Conservation (phyloP, 2,329 filamentous ascomycete species). For the Cordyceps cateniannulata region DNA sequence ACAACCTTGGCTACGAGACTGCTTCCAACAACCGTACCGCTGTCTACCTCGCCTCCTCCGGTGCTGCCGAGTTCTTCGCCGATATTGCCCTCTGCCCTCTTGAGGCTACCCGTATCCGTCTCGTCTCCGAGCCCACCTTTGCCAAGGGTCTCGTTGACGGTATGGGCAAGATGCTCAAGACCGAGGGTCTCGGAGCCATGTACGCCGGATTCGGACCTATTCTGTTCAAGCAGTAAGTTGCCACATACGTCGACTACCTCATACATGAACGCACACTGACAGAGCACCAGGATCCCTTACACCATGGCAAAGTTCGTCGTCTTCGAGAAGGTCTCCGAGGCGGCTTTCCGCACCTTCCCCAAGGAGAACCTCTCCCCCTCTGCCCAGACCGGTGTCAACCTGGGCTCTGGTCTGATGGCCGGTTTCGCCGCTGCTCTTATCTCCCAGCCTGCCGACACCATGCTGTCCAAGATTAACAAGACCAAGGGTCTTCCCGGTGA, state of each 20-base stretch:
- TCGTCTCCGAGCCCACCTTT: constrained; percentile 74
- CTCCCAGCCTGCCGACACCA: constrained; percentile 87
- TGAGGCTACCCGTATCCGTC: constrained; percentile 80
- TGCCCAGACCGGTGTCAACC: constrained; percentile 74
- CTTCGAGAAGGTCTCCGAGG: constrained; percentile 80
- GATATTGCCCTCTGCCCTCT: constrained; percentile 77
- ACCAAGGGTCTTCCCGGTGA: constrained; percentile 81
- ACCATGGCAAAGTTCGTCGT: constrained; percentile 95
- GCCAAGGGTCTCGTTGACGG: constrained; percentile 66
- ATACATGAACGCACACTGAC: background rate
- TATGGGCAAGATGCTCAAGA: constrained; percentile 68
- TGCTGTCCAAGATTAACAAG: constrained; percentile 97
- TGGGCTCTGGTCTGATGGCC: constrained; percentile 47
- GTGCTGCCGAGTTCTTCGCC: constrained; percentile 54
- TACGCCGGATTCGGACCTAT: constrained; percentile 80
- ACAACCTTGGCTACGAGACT: constrained; percentile 63
- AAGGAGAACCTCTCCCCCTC: constrained; percentile 62
- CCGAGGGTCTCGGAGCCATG: constrained; percentile 71
- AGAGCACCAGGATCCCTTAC: constrained; percentile 62
- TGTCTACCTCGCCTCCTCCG: constrained; percentile 64
- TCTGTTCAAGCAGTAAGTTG: constrained; percentile 48
- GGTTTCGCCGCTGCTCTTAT: constrained; percentile 82
- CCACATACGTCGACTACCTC: background rate
- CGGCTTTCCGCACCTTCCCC: constrained; percentile 61
- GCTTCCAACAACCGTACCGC: constrained; percentile 66